Conservation (phyloP, 1,284 basidiomycete genomes). For the Tilletia horrida region DNA sequence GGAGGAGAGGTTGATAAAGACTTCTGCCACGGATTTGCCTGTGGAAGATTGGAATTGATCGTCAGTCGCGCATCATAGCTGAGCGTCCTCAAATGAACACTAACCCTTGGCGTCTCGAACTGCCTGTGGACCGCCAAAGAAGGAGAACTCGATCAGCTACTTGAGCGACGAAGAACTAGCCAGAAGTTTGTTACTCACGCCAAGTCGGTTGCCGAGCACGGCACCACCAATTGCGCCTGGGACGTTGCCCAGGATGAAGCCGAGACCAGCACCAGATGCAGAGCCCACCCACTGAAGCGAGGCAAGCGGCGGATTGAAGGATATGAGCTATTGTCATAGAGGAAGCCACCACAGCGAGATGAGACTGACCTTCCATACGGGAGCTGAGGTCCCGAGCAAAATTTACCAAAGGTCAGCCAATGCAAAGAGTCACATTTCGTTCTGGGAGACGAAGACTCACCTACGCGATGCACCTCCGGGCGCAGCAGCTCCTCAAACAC, state of each 20-base stretch:
- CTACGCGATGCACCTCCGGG: constrained; percentile 46
- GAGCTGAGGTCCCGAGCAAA: constrained; percentile 18
- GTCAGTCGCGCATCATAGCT: no score
- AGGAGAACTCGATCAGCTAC: no score
- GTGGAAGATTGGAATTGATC: not conserved
- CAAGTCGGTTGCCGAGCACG: constrained; percentile 42
- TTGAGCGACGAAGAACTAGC: no score
- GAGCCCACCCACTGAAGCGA: constrained; percentile 45
- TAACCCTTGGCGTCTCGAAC: constrained; percentile 15
- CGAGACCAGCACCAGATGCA: constrained; percentile 44
- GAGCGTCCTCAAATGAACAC: no score
- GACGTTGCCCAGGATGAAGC: constrained; percentile 47
- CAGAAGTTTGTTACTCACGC: not conserved
- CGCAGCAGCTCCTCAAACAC: constrained; percentile 52
- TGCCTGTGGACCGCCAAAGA: not conserved
- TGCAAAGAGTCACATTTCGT: no score
- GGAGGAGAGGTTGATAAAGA: constrained; percentile 76
- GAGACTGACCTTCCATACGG: constrained; percentile 27
- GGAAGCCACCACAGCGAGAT: not conserved
- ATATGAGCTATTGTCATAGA: constrained; percentile 13
- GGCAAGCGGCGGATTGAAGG: constrained; percentile 16
- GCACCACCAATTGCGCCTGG: constrained; percentile 48
- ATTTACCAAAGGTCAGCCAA: not conserved
- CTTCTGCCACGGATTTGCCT: constrained; percentile 58
- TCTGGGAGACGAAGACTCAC: constrained; percentile 3